Evolutionary conservation across 2,329 filamentous ascomycete genomes (phyloP).

Genomic region (Xylariaceae sp.): DNA sequence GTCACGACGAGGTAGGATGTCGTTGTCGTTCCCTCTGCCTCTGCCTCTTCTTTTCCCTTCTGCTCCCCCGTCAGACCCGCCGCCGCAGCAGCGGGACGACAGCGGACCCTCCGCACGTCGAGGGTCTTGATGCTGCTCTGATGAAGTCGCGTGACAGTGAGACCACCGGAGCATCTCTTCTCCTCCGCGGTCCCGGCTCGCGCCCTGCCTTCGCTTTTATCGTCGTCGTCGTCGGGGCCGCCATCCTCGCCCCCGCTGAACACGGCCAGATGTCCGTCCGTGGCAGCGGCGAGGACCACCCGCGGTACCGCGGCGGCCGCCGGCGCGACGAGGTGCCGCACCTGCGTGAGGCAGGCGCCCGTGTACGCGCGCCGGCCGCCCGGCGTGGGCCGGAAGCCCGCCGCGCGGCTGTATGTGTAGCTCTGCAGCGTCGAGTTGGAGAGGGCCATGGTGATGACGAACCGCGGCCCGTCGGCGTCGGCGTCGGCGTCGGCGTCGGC

Average conservation of each 20-base stretch:
- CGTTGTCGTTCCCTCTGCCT: too few species aligned
- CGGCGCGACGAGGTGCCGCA: constrained; percentile 36
- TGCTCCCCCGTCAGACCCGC: constrained; percentile 24
- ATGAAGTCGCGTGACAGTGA: constrained; percentile 48
- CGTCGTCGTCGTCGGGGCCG: background rate
- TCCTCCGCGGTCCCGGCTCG: constrained; percentile 13
- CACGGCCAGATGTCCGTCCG: constrained; percentile 67
- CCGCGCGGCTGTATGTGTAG: constrained; percentile 38
- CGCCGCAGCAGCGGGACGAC: too few species aligned
- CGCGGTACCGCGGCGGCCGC: constrained; percentile 20
- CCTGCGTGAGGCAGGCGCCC: constrained; percentile 68
- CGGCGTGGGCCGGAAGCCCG: constrained; percentile 39
- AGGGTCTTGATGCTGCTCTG: constrained; percentile 73
- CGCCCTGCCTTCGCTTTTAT: constrained; percentile 1
- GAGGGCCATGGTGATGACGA: constrained; percentile 63
- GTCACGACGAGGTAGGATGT: constrained; percentile 52
- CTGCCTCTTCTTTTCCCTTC: too few species aligned
- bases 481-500: constrained; percentile 14
- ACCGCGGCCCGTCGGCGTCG: constrained; percentile 25
- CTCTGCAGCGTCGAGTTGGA: constrained; percentile 75
- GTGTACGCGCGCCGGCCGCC: constrained; percentile 55
- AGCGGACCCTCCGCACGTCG: constrained; percentile 28
- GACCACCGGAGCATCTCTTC: too few species aligned
- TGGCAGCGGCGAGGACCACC: constrained; percentile 63
- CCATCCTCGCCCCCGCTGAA: constrained; percentile 34